A percentile compares a stretch with the other conserved stretches of the same genome.
phyloP scores from a whole-genome alignment of 495 filamentous ascomycete genomes.

The Neurospora sp. region DNA sequence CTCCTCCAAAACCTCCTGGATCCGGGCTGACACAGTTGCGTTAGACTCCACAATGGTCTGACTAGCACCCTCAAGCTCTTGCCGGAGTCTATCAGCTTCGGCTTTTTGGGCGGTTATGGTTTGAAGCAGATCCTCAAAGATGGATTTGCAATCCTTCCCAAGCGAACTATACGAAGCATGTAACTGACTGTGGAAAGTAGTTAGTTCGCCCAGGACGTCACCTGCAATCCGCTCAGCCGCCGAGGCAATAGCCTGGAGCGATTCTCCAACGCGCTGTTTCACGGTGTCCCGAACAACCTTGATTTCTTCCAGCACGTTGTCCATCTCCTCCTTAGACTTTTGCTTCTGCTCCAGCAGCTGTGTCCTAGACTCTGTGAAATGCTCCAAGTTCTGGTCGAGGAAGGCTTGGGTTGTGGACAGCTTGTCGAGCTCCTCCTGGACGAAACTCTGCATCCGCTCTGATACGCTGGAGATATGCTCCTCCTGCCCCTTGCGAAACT shows the following conservation, averaged over 20 bases:
- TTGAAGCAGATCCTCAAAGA: constrained; percentile 70
- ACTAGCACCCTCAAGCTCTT: constrained; percentile 59
- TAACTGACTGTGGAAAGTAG: constrained; percentile 71
- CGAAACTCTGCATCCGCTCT: constrained; percentile 58
- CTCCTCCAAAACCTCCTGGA: constrained; percentile 65
- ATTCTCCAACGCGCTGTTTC: constrained; percentile 74
- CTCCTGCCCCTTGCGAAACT: constrained; percentile 60
- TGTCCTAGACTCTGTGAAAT: constrained; percentile 54
- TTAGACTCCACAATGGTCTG: constrained; percentile 55
- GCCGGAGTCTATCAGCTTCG: constrained; percentile 62
- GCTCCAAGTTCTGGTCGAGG: constrained; percentile 52
- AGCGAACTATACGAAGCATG: constrained; percentile 80
- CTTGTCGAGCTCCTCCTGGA: constrained; percentile 58
- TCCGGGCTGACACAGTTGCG: constrained; percentile 48
- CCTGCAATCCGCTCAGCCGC: constrained; percentile 82
- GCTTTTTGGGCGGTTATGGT: constrained; percentile 67
- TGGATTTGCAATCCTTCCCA: constrained; percentile 74
- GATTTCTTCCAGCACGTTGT: constrained; percentile 82
- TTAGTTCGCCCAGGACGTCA: constrained; percentile 82
- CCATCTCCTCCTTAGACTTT: constrained; percentile 76
- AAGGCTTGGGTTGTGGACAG: constrained; percentile 56
- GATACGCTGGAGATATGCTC: constrained; percentile 56
- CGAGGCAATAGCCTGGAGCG: constrained; percentile 70
- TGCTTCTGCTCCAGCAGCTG: constrained; percentile 59
- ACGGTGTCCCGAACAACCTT: constrained; percentile 77